These are phyloP conservation scores for Picocystis sp. DNA, from an alignment of 163 green algal genomes.

Conservation along the genomic window DNA sequence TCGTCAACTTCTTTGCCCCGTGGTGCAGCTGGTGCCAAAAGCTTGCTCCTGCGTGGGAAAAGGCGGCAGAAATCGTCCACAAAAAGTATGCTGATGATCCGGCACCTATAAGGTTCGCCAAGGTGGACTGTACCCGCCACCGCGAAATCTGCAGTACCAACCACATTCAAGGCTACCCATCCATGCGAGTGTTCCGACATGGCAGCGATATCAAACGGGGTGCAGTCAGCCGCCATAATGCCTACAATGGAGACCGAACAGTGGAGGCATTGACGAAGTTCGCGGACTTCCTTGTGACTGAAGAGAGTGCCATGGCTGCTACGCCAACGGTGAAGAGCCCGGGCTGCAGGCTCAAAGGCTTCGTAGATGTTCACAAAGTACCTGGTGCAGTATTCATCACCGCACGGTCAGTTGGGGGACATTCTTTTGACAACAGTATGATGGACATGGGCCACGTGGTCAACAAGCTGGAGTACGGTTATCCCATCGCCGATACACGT, in stretches of 20 bases:
- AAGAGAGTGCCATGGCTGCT: constrained; percentile 16
- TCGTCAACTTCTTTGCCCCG: constrained; percentile 81
- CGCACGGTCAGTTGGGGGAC: constrained; percentile 41
- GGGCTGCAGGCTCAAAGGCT: constrained; percentile 45
- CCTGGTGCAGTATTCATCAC: constrained; percentile 73
- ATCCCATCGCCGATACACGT: neutral
- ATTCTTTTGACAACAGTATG: constrained; percentile 67
- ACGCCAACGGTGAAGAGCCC: constrained; percentile 15
- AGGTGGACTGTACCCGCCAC: constrained; percentile 70
- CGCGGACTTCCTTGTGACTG: constrained; percentile 55
- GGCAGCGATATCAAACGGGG: constrained; percentile 31
- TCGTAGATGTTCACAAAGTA: constrained; percentile 92
- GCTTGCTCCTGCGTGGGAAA: constrained; percentile 77
- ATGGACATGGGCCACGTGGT: constrained; percentile 80
- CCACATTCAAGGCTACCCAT: constrained; percentile 74
- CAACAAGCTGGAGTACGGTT: constrained; percentile 45
- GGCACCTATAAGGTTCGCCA: constrained; percentile 63
- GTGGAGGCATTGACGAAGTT: constrained; percentile 55
- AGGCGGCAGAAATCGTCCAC: constrained; percentile 59
- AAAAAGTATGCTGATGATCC: constrained; percentile 65
- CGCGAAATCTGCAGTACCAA: constrained; percentile 56
- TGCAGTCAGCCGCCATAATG: constrained; percentile 4
- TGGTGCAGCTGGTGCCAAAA: constrained; percentile 90
- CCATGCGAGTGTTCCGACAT: constrained; percentile 72
- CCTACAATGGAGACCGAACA: constrained; percentile 50